Evolutionary conservation across 1,284 basidiomycete genomes (phyloP), one percentile per base, ranked within the genome.

Genomic region (Puccinia triticina): DNA sequence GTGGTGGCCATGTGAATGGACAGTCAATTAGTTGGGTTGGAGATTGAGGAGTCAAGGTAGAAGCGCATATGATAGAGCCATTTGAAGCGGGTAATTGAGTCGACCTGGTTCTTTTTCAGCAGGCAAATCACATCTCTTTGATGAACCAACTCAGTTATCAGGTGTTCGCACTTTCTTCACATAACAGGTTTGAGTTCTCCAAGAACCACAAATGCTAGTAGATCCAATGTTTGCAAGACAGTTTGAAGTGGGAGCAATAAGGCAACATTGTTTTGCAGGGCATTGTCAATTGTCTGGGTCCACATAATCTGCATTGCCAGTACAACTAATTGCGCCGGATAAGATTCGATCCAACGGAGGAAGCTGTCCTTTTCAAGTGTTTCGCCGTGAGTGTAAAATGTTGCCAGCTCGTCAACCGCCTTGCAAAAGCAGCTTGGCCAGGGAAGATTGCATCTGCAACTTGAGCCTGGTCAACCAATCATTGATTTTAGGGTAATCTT

Each of bases 41-140:
- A 90, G 18, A 90, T 86, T 0, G 88, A 87, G 21, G 89, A 89
- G 85, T 97, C 92, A 69, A 97, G 90, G 87, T 99, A 98, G 89
- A 96, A 99, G 12, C 97, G 93, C 96, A 99, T 98, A 87, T 99
- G 96, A 85, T 95, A 97, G 14, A 98, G 89, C 97, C 97, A 99
- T 10, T 91, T 91, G 87, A 99, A 99, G 81, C 91, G 90, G 84
- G 91, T 91, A 83, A 90, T 88, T 83, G 93, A 91, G 0, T 88
- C 84, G 14, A 93, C 90, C 26, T 89, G 88, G 84, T 92, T 90
- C 80, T 91, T 89, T 76, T 94, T 90, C 77, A 99, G 91, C 14
- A 90, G 88, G 23, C 96, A 93, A 61, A 93, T 93, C 61, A 98
- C 95, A 87, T 99, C 96, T 84, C 96, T 91, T 87, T 99, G 95